Conservation (phyloP, 2,329 filamentous ascomycete species). For the Phialophora chinensis region DNA sequence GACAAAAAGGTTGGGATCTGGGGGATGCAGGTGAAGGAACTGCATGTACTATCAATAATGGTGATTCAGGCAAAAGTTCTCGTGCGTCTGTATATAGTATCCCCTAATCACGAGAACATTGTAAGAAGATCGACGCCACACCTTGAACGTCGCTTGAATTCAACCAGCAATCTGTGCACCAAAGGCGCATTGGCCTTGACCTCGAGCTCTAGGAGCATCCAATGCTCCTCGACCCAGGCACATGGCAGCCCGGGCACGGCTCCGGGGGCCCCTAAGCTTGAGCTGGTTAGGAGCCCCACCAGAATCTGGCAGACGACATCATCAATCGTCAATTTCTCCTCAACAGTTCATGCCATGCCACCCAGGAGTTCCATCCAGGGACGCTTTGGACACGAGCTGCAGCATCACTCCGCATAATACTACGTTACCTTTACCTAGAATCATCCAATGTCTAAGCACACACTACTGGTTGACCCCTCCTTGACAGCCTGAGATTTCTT, state of each 20-base stretch:
- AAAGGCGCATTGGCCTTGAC: not conserved
- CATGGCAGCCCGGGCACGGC: not conserved
- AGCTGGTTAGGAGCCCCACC: constrained; percentile 1
- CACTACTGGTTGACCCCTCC: constrained; percentile 23
- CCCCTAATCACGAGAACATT: constrained; percentile 6
- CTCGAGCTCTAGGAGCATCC: too few species aligned
- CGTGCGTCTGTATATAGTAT: constrained; percentile 6
- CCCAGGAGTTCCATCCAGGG: not conserved
- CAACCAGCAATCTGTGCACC: not conserved
- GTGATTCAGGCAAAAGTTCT: constrained; percentile 10
- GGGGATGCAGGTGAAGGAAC: not conserved
- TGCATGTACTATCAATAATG: constrained; percentile 15
- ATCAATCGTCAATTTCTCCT: not conserved
- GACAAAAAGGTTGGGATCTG: not conserved
- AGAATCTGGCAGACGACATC: constrained; percentile 4
- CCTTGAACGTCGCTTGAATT: not conserved
- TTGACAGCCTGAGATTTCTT: constrained; percentile 17
- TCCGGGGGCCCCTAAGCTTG: not conserved
- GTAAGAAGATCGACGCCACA: not conserved
- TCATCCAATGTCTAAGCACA: constrained; percentile 14
- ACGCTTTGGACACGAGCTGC: constrained; percentile 9
- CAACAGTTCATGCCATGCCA: constrained; percentile 8
- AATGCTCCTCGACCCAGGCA: not conserved
- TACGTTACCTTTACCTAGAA: constrained; percentile 19
- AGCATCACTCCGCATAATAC: constrained; percentile 17